Base-by-base conservation (phyloP, 306 rosid genomes). In the Trichosanthes truncata region DNA sequence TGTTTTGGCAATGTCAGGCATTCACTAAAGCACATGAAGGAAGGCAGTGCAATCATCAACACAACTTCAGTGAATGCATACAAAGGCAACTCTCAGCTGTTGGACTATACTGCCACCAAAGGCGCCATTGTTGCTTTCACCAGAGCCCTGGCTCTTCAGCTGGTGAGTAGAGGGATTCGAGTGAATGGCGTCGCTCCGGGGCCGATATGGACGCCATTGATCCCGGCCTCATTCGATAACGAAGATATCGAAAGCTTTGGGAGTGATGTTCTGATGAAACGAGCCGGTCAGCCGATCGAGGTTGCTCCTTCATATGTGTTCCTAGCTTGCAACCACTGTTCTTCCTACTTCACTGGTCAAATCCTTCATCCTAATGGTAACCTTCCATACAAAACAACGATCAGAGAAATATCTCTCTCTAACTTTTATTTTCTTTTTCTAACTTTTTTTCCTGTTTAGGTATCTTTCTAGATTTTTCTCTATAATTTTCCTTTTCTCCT, bases 181-280 rank as follows among this genome's bases (percentile, higher is more conserved):
- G 97, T 93, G 21, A 91, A 91, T 13, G 98, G 92, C 1, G 98
- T 93, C 1, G 98, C 97, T 3, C 97, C 96, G 0, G 98, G 67
- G 96, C n/a, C 97, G 18, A 89, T 91, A 3, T 93, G 97, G 93
- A 91, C 97, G 1, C 97, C 97, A 7, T 56, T 93, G 36, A 84
- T 79, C 48, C 90, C 91, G 0, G 79, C 96, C 1, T 84, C 95
- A 9, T 76, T 86, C 7, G 43, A 45, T 6, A 85, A 76, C 29
- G 89, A 87, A 4, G 79, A 89, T 45, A 73, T 68, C 9, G 80
- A 51, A 11, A 33, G 68, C 3, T 88, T 89, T 21, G 92, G 95
- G 15, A 18, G 78, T 0, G 76, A 87, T 35, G 89, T 81, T 66
- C 91, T 92, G 0, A 93, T 91, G 98, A 85, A 87, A 74, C 88